Percentiles rank a stretch among this genome's conserved stretches.
Conservation (phyloP, 208 protist genomes). For the Trypanosoma cruzi region DNA sequence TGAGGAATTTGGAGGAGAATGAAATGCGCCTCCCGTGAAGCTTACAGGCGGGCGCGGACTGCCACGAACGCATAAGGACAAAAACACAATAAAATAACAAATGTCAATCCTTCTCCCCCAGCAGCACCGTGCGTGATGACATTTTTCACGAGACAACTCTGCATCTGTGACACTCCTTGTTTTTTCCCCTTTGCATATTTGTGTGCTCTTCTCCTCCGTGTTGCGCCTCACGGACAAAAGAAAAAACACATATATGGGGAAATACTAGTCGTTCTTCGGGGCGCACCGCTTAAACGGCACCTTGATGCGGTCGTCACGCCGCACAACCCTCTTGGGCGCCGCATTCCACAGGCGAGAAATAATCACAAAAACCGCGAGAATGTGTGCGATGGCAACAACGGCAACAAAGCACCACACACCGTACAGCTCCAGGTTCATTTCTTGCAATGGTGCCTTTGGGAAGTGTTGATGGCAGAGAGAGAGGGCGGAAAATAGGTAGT, state of each 20-base stretch:
- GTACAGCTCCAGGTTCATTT: slow-evolving; percentile 14
- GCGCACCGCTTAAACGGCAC: background rate
- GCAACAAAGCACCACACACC: slow-evolving; percentile 24
- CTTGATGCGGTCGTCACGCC: background rate
- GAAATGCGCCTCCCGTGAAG: too few relatives aligned
- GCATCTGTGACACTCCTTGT: too few relatives aligned
- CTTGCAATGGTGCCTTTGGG: background rate
- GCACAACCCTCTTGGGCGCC: background rate
- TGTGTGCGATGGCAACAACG: slow-evolving; percentile 26
- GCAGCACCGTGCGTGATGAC: too few relatives aligned
- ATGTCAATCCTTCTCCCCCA: too few relatives aligned
- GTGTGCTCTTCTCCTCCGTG: too few relatives aligned
- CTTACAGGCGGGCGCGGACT: too few relatives aligned
- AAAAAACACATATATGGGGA: background rate
- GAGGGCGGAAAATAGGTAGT: slow-evolving; percentile 1
- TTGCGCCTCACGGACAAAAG: too few relatives aligned
- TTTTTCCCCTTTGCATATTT: too few relatives aligned
- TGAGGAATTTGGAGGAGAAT: too few relatives aligned
- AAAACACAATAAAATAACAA: too few relatives aligned
- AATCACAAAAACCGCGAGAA: slow-evolving; percentile 20
- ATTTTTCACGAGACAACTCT: too few relatives aligned
- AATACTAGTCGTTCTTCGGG: slow-evolving; percentile 15
- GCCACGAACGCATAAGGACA: too few relatives aligned
- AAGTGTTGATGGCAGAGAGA: background rate
- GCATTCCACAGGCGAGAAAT: slow-evolving; percentile 26